A percentile compares a stretch with the other conserved stretches of the same genome.
phyloP scores from a whole-genome alignment of 1,284 basidiomycete genomes.

The Amylostereum areolatum region DNA sequence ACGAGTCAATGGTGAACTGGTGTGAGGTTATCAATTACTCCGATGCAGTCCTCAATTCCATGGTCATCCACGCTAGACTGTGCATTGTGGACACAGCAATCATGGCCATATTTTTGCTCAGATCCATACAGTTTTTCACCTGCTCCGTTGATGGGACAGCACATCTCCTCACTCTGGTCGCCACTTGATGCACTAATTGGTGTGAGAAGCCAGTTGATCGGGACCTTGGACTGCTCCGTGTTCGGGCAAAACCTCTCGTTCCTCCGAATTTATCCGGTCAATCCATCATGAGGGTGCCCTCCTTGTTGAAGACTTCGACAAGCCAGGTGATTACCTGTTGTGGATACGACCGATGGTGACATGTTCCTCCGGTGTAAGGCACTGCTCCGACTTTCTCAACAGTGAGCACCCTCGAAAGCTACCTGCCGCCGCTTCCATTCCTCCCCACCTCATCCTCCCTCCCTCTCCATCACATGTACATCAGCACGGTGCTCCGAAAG shows the following conservation, averaged over 20 bases:
- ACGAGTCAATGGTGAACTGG: constrained; percentile 24
- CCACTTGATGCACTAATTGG: constrained; percentile 14
- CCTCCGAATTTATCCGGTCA: constrained; percentile 16
- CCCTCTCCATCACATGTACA: too few relatives aligned
- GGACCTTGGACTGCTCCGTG: constrained; percentile 17
- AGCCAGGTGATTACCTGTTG: constrained; percentile 17
- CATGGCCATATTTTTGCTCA: constrained; percentile 13
- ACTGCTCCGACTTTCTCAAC: too few relatives aligned
- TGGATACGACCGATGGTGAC: constrained; percentile 21
- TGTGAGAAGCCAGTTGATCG: constrained; percentile 14
- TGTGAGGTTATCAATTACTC: constrained; percentile 15
- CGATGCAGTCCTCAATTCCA: constrained; percentile 22
- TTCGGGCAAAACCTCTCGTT: constrained; percentile 9
- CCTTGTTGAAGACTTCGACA: constrained; percentile 14
- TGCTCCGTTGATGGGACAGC: constrained; percentile 5
- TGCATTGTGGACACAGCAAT: constrained; percentile 14
- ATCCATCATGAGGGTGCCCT: constrained; percentile 21
- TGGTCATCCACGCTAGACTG: constrained; percentile 18
- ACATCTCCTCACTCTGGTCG: constrained; percentile 19
- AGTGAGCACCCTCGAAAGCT: too few relatives aligned
- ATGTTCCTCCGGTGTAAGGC: constrained; percentile 23
- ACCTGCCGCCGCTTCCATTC: too few relatives aligned
- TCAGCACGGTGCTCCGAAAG: too few relatives aligned
- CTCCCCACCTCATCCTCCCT: too few relatives aligned
- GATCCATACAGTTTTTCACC: constrained; percentile 19